Evolutionary conservation across 768 basidiomycete genomes (phyloP).

Genomic region (Rhodosporidiobolus sp.): DNA sequence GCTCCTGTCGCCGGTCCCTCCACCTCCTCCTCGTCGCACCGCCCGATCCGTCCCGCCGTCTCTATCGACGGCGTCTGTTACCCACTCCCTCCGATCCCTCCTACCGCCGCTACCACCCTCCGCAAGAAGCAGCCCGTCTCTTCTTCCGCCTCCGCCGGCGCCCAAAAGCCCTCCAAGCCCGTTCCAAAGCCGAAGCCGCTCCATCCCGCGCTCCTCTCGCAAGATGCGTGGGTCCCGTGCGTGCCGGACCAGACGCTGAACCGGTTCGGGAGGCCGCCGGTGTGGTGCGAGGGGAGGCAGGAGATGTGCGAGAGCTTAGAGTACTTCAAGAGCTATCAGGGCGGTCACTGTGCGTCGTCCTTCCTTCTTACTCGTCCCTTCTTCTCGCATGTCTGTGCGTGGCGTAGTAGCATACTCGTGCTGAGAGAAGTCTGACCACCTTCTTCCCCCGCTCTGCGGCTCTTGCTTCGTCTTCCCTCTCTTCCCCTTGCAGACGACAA

Average conservation of each 20-base stretch:
- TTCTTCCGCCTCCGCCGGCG: too few species aligned
- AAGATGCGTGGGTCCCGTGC: slow-evolving; percentile 6
- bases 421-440: too few species aligned
- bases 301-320: slow-evolving; percentile 35
- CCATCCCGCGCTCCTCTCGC: slow-evolving; percentile 11
- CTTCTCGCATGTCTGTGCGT: too few species aligned
- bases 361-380: too few species aligned
- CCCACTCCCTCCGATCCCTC: neutral
- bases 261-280: slow-evolving; percentile 8
- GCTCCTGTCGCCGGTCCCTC: too few species aligned
- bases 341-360: slow-evolving; percentile 30
- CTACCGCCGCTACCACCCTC: neutral
- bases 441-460: too few species aligned
- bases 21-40: too few species aligned
- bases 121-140: neutral
- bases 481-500: slow-evolving; percentile 5
- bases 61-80: too few species aligned
- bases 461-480: too few species aligned
- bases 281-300: slow-evolving; percentile 28
- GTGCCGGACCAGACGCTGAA: slow-evolving; percentile 7
- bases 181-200: neutral
- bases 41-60: neutral
- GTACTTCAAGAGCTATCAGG: slow-evolving; percentile 35
- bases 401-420: too few species aligned
- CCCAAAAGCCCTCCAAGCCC: neutral